Conservation (phyloP, 192 early-diverging fungal species). For the Rhizoclosmatium globosum region DNA sequence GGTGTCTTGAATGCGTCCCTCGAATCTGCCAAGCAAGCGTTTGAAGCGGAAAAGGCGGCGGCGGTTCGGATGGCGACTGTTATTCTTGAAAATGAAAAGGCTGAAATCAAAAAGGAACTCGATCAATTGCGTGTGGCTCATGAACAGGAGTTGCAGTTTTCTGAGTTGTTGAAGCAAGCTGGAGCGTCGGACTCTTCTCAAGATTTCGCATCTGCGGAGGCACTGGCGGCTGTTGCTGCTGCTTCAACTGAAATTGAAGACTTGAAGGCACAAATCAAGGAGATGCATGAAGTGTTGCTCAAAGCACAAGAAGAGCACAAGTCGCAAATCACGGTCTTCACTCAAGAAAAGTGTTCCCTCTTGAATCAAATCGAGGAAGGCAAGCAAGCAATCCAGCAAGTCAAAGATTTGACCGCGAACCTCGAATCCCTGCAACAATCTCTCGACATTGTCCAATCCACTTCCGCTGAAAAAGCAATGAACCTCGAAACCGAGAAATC, state of each 20-base stretch:
- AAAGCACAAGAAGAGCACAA: conserved; percentile 1
- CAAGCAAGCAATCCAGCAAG: not conserved
- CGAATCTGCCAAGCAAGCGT: conserved; percentile 4
- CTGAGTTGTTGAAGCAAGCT: conserved; percentile 6
- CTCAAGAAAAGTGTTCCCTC: not conserved
- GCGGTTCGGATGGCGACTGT: conserved; percentile 5
- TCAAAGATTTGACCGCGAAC: not conserved
- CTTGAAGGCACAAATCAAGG: conserved; percentile 8
- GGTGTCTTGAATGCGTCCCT: not conserved
- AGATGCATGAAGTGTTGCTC: not conserved
- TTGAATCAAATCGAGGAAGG: not conserved
- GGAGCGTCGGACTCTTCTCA: not conserved
- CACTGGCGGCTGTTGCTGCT: not conserved
- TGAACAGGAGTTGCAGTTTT: conserved; percentile 17
- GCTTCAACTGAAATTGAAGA: not conserved
- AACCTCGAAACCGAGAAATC: not conserved
- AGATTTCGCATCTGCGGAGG: not conserved
- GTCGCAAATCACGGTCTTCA: not conserved
- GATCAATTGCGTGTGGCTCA: conserved; percentile 9
- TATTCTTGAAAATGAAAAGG: conserved; percentile 12
- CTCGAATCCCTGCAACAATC: conserved; percentile 23
- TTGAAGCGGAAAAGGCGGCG: conserved; percentile 14
- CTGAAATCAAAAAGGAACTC: conserved; percentile 5
- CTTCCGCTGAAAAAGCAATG: not conserved
- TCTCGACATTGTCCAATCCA: not conserved